These are phyloP conservation scores for Heterobasidion irregulare DNA, from an alignment of 1,284 basidiomycete genomes.

Conservation along the genomic window DNA sequence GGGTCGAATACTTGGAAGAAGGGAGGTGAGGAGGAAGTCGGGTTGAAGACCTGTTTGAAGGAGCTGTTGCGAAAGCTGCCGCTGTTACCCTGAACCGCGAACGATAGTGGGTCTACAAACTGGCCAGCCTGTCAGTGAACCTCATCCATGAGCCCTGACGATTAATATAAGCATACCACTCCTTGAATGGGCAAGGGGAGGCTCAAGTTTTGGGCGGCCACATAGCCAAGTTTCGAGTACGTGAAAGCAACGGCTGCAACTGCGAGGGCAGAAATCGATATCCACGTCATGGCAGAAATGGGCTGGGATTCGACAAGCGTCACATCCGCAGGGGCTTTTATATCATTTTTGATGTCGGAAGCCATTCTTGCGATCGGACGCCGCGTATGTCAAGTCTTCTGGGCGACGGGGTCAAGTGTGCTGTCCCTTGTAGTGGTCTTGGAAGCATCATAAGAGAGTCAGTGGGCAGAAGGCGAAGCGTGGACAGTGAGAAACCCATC, in stretches of 20 bases:
- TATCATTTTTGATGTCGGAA: no score
- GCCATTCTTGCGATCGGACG: no score
- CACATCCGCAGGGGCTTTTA: no score
- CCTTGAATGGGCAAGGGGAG: neutral
- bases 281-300: no score
- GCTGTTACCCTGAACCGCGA: constrained; percentile 22
- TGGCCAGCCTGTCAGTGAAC: constrained; percentile 6
- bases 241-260: neutral
- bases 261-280: no score
- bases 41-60: constrained; percentile 24
- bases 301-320: no score
- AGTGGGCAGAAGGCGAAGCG: no score
- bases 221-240: neutral
- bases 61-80: constrained; percentile 21
- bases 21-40: constrained; percentile 36
- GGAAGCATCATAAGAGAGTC: no score
- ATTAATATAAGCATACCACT: neutral
- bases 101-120: constrained; percentile 21
- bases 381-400: no score
- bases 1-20: constrained; percentile 66
- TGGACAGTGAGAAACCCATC: no score
- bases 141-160: neutral
- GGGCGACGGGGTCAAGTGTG: no score
- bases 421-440: no score
- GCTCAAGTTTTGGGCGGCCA: neutral